A percentile compares a stretch with the other conserved stretches of the same genome.
Conservation (phyloP, 2,329 filamentous ascomycete genomes). For the Dothiorella sarmentorum region DNA sequence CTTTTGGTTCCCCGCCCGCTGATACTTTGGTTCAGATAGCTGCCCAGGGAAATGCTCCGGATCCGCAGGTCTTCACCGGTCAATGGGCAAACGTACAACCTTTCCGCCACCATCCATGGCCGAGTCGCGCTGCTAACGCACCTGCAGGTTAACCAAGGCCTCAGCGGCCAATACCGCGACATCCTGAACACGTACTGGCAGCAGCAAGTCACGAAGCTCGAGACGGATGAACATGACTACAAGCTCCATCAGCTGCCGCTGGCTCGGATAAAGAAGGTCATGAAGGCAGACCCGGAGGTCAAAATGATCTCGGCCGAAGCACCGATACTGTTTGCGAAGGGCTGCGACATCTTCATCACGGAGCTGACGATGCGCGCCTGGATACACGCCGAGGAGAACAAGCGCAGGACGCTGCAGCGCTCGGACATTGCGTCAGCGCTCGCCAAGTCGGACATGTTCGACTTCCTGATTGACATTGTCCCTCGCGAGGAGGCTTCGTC, state of each 20-base stretch:
- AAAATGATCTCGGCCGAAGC: constrained; percentile 99
- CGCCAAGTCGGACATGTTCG: constrained; percentile 99
- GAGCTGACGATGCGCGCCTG: constrained; percentile 98
- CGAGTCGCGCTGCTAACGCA: constrained; percentile 24
- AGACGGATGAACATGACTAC: constrained; percentile 95
- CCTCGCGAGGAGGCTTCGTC: constrained; percentile 88
- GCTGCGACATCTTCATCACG: constrained; percentile 98
- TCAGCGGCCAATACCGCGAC: constrained; percentile 89
- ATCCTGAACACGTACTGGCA: constrained; percentile 99
- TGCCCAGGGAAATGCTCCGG: constrained; percentile 81
- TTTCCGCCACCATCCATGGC: background rate
- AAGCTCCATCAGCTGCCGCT: constrained; percentile 95
- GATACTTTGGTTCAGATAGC: constrained; percentile 63
- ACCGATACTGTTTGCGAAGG: constrained; percentile 95
- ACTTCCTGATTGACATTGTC: constrained; percentile 98
- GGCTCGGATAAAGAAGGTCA: constrained; percentile 99
- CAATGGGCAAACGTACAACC: constrained; percentile 82
- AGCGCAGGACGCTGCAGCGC: constrained; percentile 88
- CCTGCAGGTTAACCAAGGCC: constrained; percentile 82
- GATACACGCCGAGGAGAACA: constrained; percentile 99
- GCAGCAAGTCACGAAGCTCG: constrained; percentile 92
- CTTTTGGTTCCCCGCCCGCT: constrained; percentile 20
- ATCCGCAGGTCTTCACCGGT: constrained; percentile 84
- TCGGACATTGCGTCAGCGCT: constrained; percentile 95
- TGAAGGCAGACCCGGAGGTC: constrained; percentile 98